Conservation (phyloP, 192 early-diverging fungal genomes). For the Thamnidium elegans region DNA sequence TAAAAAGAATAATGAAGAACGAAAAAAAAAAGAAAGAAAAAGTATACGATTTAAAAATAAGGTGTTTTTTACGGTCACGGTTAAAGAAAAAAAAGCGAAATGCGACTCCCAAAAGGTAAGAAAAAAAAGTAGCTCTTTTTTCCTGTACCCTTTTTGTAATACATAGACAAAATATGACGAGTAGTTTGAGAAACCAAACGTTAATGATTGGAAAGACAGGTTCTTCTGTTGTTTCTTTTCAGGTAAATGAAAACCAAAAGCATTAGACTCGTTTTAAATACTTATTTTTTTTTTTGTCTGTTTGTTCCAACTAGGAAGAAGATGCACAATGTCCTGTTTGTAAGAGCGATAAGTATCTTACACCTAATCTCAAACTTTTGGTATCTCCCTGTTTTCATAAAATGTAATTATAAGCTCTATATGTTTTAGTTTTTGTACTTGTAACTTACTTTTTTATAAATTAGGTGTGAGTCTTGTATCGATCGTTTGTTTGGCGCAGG, state of each 20-base stretch:
- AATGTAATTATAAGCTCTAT: conserved; percentile 58
- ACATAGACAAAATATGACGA: neutral
- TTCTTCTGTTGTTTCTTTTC: conserved; percentile 29
- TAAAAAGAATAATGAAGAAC: neutral
- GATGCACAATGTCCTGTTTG: conserved; percentile 73
- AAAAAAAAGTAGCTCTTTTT: no score
- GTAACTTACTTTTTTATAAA: neutral
- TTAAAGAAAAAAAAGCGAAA: neutral
- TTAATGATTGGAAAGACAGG: conserved; percentile 32
- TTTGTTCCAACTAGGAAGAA: conserved; percentile 29
- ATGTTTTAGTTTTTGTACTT: neutral
- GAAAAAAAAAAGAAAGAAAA: neutral
- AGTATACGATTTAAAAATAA: no score
- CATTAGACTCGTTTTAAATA: neutral
- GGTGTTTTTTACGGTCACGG: neutral
- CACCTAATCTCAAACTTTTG: conserved; percentile 81
- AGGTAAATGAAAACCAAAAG: conserved; percentile 4
- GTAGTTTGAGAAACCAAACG: conserved; percentile 21
- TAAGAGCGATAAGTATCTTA: conserved; percentile 81
- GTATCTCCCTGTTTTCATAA: conserved; percentile 95
- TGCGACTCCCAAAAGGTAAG: no score
- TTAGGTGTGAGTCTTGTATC: conserved; percentile 90
- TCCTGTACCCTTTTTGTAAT: neutral
- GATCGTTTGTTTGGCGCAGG: conserved; percentile 79
- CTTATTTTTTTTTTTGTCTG: neutral